These are phyloP conservation scores for Begonia fuchsioides DNA, from an alignment of 306 rosid genomes.

Conservation along the genomic window DNA sequence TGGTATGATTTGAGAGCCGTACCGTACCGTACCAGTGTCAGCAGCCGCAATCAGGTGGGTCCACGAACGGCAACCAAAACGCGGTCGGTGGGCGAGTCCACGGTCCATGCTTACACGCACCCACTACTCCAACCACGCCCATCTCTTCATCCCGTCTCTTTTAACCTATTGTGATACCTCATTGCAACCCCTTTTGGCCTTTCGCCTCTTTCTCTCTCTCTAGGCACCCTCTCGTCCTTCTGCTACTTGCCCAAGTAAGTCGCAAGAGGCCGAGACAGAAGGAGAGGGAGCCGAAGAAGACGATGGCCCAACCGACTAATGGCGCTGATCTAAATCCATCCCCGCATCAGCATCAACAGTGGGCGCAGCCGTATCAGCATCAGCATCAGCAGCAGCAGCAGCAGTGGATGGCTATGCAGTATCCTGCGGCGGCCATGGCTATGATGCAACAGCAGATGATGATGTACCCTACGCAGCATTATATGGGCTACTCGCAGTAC, in stretches of 20 bases:
- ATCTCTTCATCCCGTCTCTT: background rate
- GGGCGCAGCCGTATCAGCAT: slow-evolving; percentile 31
- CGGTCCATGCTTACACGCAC: background rate
- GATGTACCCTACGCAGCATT: slow-evolving; percentile 59
- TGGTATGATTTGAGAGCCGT: no score
- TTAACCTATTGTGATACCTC: background rate
- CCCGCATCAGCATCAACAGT: slow-evolving; percentile 26
- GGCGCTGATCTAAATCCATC: slow-evolving; percentile 42
- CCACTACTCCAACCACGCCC: background rate
- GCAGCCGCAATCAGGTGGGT: background rate
- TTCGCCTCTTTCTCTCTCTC: slow-evolving; percentile 8
- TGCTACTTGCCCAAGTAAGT: background rate
- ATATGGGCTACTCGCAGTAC: slow-evolving; percentile 28
- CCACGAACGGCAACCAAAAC: background rate
- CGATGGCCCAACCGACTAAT: slow-evolving; percentile 36
- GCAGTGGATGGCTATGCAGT: slow-evolving; percentile 76
- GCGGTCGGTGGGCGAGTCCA: background rate
- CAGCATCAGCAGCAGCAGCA: no score
- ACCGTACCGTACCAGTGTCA: no score
- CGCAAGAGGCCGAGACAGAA: slow-evolving; percentile 2
- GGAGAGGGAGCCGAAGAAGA: background rate
- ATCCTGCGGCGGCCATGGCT: slow-evolving; percentile 69
- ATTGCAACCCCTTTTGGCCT: background rate
- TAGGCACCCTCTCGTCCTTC: background rate
- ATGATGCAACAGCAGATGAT: slow-evolving; percentile 82